Base-by-base conservation (phyloP, 2,329 filamentous ascomycete genomes). In the Colletotrichum plurivorum region DNA sequence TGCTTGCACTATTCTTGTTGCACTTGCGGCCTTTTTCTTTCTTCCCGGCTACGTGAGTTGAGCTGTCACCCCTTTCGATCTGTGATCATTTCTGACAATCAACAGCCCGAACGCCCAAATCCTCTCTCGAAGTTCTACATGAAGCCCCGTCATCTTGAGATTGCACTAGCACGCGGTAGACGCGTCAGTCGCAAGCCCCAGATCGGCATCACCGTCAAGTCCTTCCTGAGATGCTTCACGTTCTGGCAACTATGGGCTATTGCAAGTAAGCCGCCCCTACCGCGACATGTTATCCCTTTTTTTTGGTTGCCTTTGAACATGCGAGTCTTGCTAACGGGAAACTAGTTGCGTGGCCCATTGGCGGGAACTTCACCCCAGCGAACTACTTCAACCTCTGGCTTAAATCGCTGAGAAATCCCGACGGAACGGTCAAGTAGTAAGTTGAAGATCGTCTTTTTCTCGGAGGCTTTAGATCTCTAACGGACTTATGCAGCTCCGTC, bases 171-270 rank as follows among this genome's bases (percentile, higher is more conserved):
- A 4, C 64, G 64, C 2, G 64, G 56, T 7, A 58, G 64, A 1
- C 31, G 52, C 1, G 64, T 67, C 0, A 58, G 64, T 3, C 64
- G 64, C 3, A 67, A 63, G 58, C 64, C 64, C 8, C 64, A 67
- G 18, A 67, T 67, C 16, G 64, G 64, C 5, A 67, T 67, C 18
- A 67, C 58, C 3, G 48, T 49, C 13, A 67, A 67, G 22, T 67
- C 64, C 2, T 67, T 67, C 18, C 8, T 67, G 31, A 27, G 64
- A 36, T 67, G 64, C 25, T 67, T 67, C 31, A 57, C 20, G 6
- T 67, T 67, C 15, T 67, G 64, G 64, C 64, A 67, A 22, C 22
- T 67, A 3, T 67, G 64, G 64, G 64, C 58, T 2, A 54, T 63
- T 18, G 58, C 64, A 5, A 67, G 64, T 67, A 39, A 43, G 63